Percentiles rank a stretch among this genome's conserved stretches.
These are phyloP conservation scores for Rhodomyrtus psidioides DNA, from an alignment of 441 rosid genomes.

Conservation along the genomic window DNA sequence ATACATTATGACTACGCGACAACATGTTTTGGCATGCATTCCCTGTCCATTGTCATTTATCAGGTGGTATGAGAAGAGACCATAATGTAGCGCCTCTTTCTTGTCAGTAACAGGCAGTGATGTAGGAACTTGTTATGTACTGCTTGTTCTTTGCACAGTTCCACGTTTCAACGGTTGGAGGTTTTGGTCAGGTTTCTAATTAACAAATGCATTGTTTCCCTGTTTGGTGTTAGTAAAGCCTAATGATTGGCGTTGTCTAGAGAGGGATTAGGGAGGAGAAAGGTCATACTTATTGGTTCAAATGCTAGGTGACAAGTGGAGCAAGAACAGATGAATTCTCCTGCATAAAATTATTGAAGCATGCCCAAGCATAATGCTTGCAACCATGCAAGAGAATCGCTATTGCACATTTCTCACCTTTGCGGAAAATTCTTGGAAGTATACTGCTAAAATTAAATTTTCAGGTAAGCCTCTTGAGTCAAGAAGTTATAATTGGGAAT, in stretches of 20 bases:
- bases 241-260: background rate
- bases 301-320: background rate
- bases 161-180: background rate
- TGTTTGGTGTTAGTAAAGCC: background rate
- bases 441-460: conserved; percentile 5
- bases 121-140: background rate
- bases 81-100: background rate
- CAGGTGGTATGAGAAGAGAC: background rate
- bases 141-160: background rate
- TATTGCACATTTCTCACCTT: background rate
- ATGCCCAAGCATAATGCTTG: background rate
- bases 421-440: background rate
- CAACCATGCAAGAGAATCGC: background rate
- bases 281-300: background rate
- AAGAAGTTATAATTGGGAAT: conserved; percentile 71
- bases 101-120: background rate
- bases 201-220: background rate
- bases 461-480: conserved; percentile 92
- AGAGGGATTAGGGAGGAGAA: background rate
- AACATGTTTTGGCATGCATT: background rate
- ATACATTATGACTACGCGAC: background rate
- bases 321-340: background rate
- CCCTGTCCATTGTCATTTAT: background rate
- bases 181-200: background rate
- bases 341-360: background rate